Base-by-base conservation (phyloP, 148 eudicot species). In the Cornus florida region DNA sequence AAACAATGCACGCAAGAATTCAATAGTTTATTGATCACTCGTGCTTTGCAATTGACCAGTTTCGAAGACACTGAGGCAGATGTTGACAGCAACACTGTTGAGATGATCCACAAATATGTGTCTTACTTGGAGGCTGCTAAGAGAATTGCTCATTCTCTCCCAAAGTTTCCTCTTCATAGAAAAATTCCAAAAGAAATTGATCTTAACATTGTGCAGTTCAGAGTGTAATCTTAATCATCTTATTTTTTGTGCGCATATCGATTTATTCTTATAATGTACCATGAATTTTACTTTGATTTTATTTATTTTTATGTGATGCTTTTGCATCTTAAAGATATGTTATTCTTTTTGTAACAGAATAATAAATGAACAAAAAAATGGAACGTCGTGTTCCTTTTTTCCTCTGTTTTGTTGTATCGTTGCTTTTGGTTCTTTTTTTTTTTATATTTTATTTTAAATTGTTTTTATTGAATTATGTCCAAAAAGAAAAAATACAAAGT, bases 91-190 rank as follows among this genome's bases (percentile, higher is more conserved):
- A 1, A 2, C 5, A 35, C 38, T 22, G 0, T 14, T 4, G 60
- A 69, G 13, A 39, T 73, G 35, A 69, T 28, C 1, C 14, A 43
- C 10, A 77, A 73, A 39, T 71, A 78, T 53, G 78, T 41, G 11
- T 35, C 81, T 5, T 88, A 88, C 20, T 39, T 79, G 39, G 80
- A 81, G 60, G 79, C 20, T 13, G 86, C 86, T 10, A 31, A n/a
- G 16, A 71, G 60, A 56, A 67, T 88, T 6, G 86, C 80, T 46
- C 50, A 73, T 48, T 16, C 84, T 33, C 75, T 85, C 9, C 72
- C 86, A 2, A 64, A 66, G 35, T 62, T 11, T 31, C 80, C 78
- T 8, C n/a, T 19, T 60, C 83, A 68, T 16, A 31, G 78, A 7
- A 71, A 39, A 8, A n/a, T 75, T 70, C 86, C 88, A 17, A 28